Evolutionary conservation across 2,329 filamentous ascomycete species (phyloP), one percentile per base, ranked within the genome.

Genomic region (Emmonsiellopsis sp.): DNA sequence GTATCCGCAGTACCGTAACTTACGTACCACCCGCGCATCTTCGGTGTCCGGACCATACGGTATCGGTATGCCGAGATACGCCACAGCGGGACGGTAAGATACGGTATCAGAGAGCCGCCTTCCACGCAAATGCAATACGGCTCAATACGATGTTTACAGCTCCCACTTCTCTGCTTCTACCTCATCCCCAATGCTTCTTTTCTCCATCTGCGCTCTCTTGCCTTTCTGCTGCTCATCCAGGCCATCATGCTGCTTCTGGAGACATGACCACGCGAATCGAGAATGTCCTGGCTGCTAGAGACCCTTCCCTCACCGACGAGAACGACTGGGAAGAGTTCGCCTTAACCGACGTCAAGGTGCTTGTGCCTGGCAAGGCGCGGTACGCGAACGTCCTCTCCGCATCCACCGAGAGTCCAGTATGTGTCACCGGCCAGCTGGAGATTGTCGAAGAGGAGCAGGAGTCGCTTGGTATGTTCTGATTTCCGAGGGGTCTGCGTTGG

Each of bases 301-400:
- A 74, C 63, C 68, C 71, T 56, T 68, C 71, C 57, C 63, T 74
- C 54, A 62, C 65, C 36, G 72, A 75, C 62, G 72, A 75, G 61
- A 74, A 81, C 65, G 75, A 83, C 59, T 84, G 81, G 79, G 76
- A 80, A 50, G 77, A 81, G 56, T 83, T 83, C 65, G 67, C 71
- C 31, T 68, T 85, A 55, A 75, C 67, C 55, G 75, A 83, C 58
- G 80, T 76, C 55, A 75, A 76, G 58, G 73, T 84, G 44, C 67
- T 74, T 53, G 64, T 72, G 43, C 71, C 72, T 39, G 74, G 76
- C 53, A 74, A 76, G 62, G 68, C 69, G 54, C 72, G 71, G 54
- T 76, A 76, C 57, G 74, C 75, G 27, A 82, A 75, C 62, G 66
- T 85, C 32, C 69, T 85, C 13, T 68, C 74, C 36, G 81, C 81